phyloP scores from a whole-genome alignment of 2,329 filamentous ascomycete genomes.

The Leptographium wingfieldii region DNA sequence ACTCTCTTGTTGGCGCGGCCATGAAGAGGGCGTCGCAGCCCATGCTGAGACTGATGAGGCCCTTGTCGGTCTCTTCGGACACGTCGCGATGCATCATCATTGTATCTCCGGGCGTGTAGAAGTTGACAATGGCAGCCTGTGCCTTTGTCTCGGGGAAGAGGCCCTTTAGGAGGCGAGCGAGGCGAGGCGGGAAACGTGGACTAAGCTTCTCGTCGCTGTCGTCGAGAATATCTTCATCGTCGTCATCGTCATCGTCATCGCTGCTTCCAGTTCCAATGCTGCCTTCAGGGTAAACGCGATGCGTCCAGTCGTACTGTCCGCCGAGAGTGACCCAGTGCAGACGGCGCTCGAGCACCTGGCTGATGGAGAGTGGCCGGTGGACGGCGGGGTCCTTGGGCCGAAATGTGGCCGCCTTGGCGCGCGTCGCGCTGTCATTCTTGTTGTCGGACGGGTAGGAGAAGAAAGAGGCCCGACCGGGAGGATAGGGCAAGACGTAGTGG shows the following conservation, averaged over 20 bases:
- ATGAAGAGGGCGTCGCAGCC: slow-evolving; percentile 88
- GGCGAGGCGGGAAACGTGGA: slow-evolving; percentile 55
- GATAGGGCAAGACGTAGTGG: slow-evolving; percentile 23
- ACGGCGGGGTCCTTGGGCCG: slow-evolving; percentile 55
- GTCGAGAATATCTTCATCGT: slow-evolving; percentile 19
- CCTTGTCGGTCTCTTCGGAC: slow-evolving; percentile 67
- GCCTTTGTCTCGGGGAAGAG: slow-evolving; percentile 68
- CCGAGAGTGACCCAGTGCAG: slow-evolving; percentile 91
- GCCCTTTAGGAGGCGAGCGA: slow-evolving; percentile 51
- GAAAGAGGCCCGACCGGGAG: slow-evolving; percentile 29
- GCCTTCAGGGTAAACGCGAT: slow-evolving; percentile 57
- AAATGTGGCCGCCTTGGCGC: slow-evolving; percentile 39
- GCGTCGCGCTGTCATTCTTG: slow-evolving; percentile 23
- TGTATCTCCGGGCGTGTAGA: slow-evolving; percentile 83
- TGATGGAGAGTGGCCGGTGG: slow-evolving; percentile 62
- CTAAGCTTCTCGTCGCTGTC: slow-evolving; percentile 15
- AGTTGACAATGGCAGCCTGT: slow-evolving; percentile 86
- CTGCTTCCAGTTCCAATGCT: slow-evolving; percentile 2
- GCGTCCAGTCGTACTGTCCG: slow-evolving; percentile 93
- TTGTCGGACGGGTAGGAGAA: slow-evolving; percentile 35
- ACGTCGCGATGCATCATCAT: slow-evolving; percentile 91
- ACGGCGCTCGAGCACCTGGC: slow-evolving; percentile 62
- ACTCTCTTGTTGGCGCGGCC: slow-evolving; percentile 45
- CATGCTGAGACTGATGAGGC: slow-evolving; percentile 73
- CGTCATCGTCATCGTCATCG: slow-evolving; percentile 12